Evolutionary conservation across 768 basidiomycete genomes (phyloP).

Genomic region (Suillus fuscotomentosus): DNA sequence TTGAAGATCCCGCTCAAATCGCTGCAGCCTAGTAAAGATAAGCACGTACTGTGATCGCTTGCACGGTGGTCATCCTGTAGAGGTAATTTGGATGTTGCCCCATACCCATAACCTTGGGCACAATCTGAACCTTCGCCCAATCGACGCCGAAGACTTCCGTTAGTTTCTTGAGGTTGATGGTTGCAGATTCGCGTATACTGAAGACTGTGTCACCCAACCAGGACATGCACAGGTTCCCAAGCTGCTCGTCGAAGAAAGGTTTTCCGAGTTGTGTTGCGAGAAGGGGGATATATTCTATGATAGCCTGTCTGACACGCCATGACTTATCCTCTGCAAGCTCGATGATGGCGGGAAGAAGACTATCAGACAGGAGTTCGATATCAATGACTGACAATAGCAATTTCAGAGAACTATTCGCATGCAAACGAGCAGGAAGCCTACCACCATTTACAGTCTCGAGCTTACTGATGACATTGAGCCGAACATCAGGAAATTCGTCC

Average conservation of each 20-base stretch:
- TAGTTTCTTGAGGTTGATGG: conserved; percentile 92
- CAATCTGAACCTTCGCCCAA: conserved; percentile 91
- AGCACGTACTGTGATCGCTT: conserved; percentile 86
- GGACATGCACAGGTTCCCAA: conserved; percentile 96
- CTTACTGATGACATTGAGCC: conserved; percentile 97
- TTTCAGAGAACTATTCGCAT: conserved; percentile 3
- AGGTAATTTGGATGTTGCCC: conserved; percentile 95
- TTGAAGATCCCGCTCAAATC: neutral
- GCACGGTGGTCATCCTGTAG: conserved; percentile 97
- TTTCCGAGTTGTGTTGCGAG: conserved; percentile 97
- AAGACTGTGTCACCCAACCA: conserved; percentile 99
- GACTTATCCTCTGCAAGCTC: conserved; percentile 99
- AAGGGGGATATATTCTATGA: conserved; percentile 99
- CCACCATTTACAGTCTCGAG: conserved; percentile 93
- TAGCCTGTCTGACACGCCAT: conserved; percentile 98
- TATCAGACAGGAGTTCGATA: conserved; percentile 91
- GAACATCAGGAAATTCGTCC: conserved; percentile 98
- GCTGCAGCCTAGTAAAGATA: neutral
- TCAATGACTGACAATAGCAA: conserved; percentile 75
- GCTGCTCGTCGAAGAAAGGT: conserved; percentile 95
- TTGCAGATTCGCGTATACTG: conserved; percentile 98
- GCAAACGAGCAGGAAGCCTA: conserved; percentile 28
- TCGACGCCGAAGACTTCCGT: conserved; percentile 99
- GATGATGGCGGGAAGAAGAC: conserved; percentile 95
- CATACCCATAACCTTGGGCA: conserved; percentile 97